phyloP scores from a whole-genome alignment of 2,329 filamentous ascomycete species.

The Zasmidium citrigriseum region DNA sequence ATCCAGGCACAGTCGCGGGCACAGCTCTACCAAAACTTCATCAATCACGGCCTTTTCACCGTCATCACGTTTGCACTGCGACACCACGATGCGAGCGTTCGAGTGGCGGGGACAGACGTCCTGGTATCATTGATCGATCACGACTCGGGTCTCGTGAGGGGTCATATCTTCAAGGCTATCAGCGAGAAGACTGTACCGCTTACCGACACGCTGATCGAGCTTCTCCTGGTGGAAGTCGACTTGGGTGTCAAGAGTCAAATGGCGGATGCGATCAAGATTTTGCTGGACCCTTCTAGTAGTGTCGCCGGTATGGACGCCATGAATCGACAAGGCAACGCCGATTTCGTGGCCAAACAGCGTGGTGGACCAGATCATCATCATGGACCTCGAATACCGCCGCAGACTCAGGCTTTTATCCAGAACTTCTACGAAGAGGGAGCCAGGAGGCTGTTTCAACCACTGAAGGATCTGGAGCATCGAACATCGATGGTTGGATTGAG shows the following conservation, averaged over 20 bases:
- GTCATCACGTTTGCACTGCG: conserved; percentile 92
- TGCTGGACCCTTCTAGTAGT: conserved; percentile 73
- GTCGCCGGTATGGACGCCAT: conserved; percentile 62
- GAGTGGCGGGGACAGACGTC: conserved; percentile 91
- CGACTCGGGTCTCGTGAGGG: conserved; percentile 89
- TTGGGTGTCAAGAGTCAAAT: conserved; percentile 94
- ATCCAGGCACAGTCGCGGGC: conserved; percentile 81
- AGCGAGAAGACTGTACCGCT: conserved; percentile 82
- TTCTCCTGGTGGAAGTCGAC: conserved; percentile 87
- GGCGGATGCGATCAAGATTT: conserved; percentile 89
- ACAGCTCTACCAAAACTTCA: conserved; percentile 85
- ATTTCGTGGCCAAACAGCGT: conserved; percentile 66
- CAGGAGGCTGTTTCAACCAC: conserved; percentile 79
- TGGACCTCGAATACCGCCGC: conserved; percentile 46
- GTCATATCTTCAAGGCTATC: conserved; percentile 89
- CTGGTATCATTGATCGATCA: conserved; percentile 93
- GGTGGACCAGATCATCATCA: conserved; percentile 22
- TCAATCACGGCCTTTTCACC: conserved; percentile 79
- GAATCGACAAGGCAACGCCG: conserved; percentile 60
- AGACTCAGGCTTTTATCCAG: conserved; percentile 82
- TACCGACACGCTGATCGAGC: conserved; percentile 88
- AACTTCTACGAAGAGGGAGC: conserved; percentile 89
- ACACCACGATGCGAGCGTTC: conserved; percentile 78
- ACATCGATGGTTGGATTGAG: conserved; percentile 57
- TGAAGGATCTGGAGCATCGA: conserved; percentile 75